Percentiles rank a stretch among this genome's conserved stretches.
Conservation (phyloP, 495 filamentous ascomycete species). For the Hypoxylon rickii region DNA sequence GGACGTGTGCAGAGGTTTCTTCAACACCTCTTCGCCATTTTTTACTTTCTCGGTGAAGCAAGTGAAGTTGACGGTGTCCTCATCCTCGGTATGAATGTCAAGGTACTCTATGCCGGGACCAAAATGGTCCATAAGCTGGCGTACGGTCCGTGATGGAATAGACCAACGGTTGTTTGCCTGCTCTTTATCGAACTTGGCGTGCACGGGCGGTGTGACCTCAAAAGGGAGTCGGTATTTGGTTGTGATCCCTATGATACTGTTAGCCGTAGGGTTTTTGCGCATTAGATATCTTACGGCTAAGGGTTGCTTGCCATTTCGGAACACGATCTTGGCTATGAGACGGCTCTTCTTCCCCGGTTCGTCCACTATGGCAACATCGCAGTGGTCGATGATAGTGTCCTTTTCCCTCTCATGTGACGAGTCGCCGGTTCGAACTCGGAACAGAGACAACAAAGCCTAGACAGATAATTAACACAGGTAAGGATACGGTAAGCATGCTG, state of each 20-base stretch:
- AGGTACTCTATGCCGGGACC: conserved; percentile 88
- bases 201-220: conserved; percentile 77
- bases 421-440: conserved; percentile 47
- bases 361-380: conserved; percentile 83
- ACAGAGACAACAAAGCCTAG: conserved; percentile 52
- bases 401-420: conserved; percentile 58
- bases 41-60: conserved; percentile 93
- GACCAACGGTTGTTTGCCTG: conserved; percentile 76
- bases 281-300: too few relatives aligned
- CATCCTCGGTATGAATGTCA: conserved; percentile 76
- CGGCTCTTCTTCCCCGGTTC: conserved; percentile 75
- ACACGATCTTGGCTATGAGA: conserved; percentile 79
- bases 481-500: too few relatives aligned
- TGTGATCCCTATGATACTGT: conserved; percentile 66
- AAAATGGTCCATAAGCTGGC: conserved; percentile 90
- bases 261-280: background rate
- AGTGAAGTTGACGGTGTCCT: conserved; percentile 70
- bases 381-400: conserved; percentile 80
- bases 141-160: conserved; percentile 73
- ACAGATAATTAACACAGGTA: too few relatives aligned
- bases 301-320: conserved; percentile 72
- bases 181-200: conserved; percentile 81
- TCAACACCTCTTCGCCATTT: conserved; percentile 88
- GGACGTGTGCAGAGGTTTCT: conserved; percentile 91
- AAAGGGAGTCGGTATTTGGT: conserved; percentile 93